Percentiles rank a stretch among this genome's conserved stretches.
Evolutionary conservation across 1,139 yeast species (phyloP).

Genomic region (Saccharomyces pastorianus): DNA sequence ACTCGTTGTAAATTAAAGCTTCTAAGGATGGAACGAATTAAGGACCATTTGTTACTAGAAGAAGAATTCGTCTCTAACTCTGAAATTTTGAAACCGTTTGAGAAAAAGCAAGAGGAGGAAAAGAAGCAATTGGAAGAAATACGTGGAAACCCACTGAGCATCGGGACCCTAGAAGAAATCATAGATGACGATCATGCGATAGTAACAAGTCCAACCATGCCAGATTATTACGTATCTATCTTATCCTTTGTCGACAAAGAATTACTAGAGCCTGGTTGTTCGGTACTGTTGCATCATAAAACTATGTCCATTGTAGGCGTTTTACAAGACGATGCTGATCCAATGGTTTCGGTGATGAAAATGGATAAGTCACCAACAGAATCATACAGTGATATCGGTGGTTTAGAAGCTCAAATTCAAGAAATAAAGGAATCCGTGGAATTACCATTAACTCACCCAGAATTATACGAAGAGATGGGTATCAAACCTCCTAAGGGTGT

Average conservation of each 20-base stretch:
- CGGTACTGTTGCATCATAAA: conserved; percentile 90
- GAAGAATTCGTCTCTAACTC: conserved; percentile 95
- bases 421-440: conserved; percentile 98
- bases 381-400: conserved; percentile 96
- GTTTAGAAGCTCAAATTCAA: conserved; percentile 90
- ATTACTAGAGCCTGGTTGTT: conserved; percentile 91
- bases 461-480: conserved; percentile 97
- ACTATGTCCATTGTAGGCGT: conserved; percentile 94
- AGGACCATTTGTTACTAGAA: conserved; percentile 88
- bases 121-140: conserved; percentile 90
- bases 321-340: conserved; percentile 92
- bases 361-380: conserved; percentile 96
- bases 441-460: conserved; percentile 95
- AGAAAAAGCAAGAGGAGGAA: conserved; percentile 93
- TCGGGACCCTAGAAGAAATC: conserved; percentile 93
- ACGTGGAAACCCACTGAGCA: conserved; percentile 94
- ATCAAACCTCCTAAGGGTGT: conserved; percentile 99
- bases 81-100: conserved; percentile 91
- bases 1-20: conserved; percentile 89
- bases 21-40: conserved; percentile 88
- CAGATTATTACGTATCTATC: conserved; percentile 93
- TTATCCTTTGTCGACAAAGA: conserved; percentile 98
- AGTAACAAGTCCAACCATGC: conserved; percentile 91
- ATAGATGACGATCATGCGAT: conserved; percentile 98
- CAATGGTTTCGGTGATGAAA: conserved; percentile 96